Percentiles rank a stretch among this genome's conserved stretches.
Evolutionary conservation across 345 rosid species (phyloP).

Genomic region (Tarenaya hassleriana): DNA sequence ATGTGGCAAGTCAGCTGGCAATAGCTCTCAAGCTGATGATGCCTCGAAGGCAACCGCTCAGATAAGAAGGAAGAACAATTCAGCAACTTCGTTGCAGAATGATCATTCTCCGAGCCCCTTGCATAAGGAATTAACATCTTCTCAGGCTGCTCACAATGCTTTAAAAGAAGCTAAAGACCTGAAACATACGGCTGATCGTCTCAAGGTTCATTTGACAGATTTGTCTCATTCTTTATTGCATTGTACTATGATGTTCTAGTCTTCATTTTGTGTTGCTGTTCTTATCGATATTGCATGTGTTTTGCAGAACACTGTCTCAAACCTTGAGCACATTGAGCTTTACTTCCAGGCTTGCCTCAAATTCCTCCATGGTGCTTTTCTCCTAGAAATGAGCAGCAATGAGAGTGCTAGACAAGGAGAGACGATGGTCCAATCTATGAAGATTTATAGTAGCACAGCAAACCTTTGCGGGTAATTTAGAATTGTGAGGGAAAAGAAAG

Average conservation of each 20-base stretch:
- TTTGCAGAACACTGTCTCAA: slow-evolving; percentile 56
- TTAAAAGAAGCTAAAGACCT: slow-evolving; percentile 89
- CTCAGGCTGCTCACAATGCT: slow-evolving; percentile 60
- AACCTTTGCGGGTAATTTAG: slow-evolving; percentile 86
- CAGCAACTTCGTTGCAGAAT: neutral
- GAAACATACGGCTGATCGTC: slow-evolving; percentile 92
- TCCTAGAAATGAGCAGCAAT: slow-evolving; percentile 59
- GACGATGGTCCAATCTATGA: slow-evolving; percentile 49
- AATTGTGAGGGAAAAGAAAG: slow-evolving; percentile 18
- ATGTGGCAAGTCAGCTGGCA: slow-evolving; percentile 17
- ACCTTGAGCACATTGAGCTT: slow-evolving; percentile 56
- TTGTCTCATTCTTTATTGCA: slow-evolving; percentile 13
- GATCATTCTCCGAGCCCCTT: slow-evolving; percentile 35
- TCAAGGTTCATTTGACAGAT: slow-evolving; percentile 46
- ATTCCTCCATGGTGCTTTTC: slow-evolving; percentile 83
- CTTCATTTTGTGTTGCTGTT: slow-evolving; percentile 15
- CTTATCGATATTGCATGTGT: slow-evolving; percentile 14
- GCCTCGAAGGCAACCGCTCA: slow-evolving; percentile 30
- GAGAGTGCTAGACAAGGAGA: slow-evolving; percentile 70
- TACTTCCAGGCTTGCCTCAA: slow-evolving; percentile 95
- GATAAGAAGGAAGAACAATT: slow-evolving; percentile 22
- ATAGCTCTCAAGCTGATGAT: slow-evolving; percentile 32
- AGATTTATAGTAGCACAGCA: slow-evolving; percentile 77
- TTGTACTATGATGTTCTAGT: slow-evolving; percentile 11
- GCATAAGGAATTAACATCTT: slow-evolving; percentile 27